Conservation (phyloP, 2,329 filamentous ascomycete genomes). For the Dactylonectria macrodidyma region DNA sequence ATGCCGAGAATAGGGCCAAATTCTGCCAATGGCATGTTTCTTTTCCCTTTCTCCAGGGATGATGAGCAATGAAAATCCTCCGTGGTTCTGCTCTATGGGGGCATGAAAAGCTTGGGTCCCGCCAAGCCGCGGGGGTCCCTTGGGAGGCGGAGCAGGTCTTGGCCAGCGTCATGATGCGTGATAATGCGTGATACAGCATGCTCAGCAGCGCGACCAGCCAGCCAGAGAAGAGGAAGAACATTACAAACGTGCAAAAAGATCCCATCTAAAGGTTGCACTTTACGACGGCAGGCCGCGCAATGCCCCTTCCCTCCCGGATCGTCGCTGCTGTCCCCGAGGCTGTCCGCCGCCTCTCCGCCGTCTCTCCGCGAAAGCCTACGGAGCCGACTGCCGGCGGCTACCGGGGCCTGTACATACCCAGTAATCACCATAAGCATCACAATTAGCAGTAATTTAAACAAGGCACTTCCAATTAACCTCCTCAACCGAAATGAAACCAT, state of each 20-base stretch:
- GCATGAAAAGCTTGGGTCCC: not conserved
- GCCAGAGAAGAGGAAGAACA: not conserved
- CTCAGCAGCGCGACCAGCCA: not conserved
- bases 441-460: too few species aligned
- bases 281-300: too few species aligned
- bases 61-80: not conserved
- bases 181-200: not conserved
- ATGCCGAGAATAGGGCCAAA: not conserved
- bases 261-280: not conserved
- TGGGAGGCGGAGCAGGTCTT: conserved; percentile 8
- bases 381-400: not conserved
- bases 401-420: not conserved
- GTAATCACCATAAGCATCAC: not conserved
- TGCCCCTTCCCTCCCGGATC: not conserved
- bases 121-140: conserved; percentile 4
- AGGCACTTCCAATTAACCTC: not conserved
- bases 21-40: too few species aligned
- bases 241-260: not conserved
- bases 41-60: not conserved
- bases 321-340: not conserved
- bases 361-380: not conserved
- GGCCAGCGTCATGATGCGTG: conserved; percentile 8
- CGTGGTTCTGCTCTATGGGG: too few species aligned
- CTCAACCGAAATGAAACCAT: not conserved
- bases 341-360: not conserved